phyloP scores from a whole-genome alignment of 352 stramenopile genomes.

The Sclerospora graminicola region DNA sequence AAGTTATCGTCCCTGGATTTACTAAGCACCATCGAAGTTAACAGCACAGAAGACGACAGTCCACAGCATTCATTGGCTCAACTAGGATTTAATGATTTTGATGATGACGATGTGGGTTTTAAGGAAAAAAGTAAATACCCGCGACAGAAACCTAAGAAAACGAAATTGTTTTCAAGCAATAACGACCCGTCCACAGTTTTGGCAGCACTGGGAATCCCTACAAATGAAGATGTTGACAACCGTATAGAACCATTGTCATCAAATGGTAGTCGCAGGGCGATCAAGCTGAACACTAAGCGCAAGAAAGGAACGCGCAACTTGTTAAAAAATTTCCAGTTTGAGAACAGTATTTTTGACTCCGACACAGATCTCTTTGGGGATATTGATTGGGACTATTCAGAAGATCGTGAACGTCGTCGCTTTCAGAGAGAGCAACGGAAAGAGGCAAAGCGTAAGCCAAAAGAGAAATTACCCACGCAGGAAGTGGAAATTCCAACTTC shows the following conservation, averaged over 20 bases:
- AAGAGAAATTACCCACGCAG: conserved; percentile 28
- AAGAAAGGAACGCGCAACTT: conserved; percentile 64
- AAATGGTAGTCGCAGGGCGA: conserved; percentile 31
- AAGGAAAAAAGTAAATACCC: conserved; percentile 31
- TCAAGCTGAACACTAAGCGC: conserved; percentile 57
- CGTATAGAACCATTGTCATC: neutral
- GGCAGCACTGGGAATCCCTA: conserved; percentile 21
- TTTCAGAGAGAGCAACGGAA: conserved; percentile 51
- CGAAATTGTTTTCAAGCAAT: conserved; percentile 24
- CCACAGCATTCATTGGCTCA: conserved; percentile 32
- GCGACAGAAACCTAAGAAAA: conserved; percentile 26
- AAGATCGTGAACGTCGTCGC: conserved; percentile 53
- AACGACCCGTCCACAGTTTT: conserved; percentile 25
- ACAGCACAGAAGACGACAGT: conserved; percentile 12
- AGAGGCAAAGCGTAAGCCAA: conserved; percentile 32
- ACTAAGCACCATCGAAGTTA: conserved; percentile 18
- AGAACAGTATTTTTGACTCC: conserved; percentile 77
- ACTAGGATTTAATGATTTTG: conserved; percentile 32
- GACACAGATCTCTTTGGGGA: conserved; percentile 61
- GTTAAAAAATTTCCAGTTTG: conserved; percentile 78
- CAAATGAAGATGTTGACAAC: conserved; percentile 9
- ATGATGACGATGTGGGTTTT: conserved; percentile 12
- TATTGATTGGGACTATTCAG: conserved; percentile 58
- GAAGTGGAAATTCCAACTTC: conserved; percentile 74
- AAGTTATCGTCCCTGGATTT: conserved; percentile 9